phyloP scores from a whole-genome alignment of 768 basidiomycete genomes.

The Auricularia cornea region DNA sequence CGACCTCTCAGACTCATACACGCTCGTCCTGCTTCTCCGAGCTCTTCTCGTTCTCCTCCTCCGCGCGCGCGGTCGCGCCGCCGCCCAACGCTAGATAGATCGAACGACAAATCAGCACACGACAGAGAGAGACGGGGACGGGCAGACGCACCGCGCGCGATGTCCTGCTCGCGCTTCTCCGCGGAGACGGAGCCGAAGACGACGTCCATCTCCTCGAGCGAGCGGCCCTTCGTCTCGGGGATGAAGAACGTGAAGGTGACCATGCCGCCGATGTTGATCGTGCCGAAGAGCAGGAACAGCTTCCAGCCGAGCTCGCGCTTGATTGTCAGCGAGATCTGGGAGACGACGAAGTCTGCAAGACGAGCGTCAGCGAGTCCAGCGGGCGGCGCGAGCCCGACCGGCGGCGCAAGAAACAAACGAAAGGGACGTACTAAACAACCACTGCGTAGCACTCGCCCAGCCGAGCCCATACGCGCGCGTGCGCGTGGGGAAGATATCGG shows the following conservation, averaged over 20 bases:
- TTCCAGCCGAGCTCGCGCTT: conserved; percentile 58
- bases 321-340: conserved; percentile 62
- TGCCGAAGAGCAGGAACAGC: conserved; percentile 68
- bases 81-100: too few relatives aligned
- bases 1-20: too few relatives aligned
- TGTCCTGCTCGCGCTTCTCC: conserved; percentile 46
- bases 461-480: conserved; percentile 77
- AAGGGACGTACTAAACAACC: conserved; percentile 61
- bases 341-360: conserved; percentile 54
- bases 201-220: conserved; percentile 47
- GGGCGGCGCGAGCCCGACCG: too few relatives aligned
- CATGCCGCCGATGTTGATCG: conserved; percentile 68
- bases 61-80: too few relatives aligned
- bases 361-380: not conserved
- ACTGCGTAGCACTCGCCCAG: conserved; percentile 67
- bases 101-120: too few relatives aligned
- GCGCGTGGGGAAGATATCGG: conserved; percentile 82
- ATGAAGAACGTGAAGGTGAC: conserved; percentile 48
- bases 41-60: too few relatives aligned
- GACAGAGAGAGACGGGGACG: too few relatives aligned
- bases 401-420: not conserved
- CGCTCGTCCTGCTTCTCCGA: too few relatives aligned
- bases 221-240: conserved; percentile 35
- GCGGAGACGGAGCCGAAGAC: conserved; percentile 49
- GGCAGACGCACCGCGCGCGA: conserved; percentile 19